Conservation (phyloP, 2,329 filamentous ascomycete species). For the Aplosporella prunicola region DNA sequence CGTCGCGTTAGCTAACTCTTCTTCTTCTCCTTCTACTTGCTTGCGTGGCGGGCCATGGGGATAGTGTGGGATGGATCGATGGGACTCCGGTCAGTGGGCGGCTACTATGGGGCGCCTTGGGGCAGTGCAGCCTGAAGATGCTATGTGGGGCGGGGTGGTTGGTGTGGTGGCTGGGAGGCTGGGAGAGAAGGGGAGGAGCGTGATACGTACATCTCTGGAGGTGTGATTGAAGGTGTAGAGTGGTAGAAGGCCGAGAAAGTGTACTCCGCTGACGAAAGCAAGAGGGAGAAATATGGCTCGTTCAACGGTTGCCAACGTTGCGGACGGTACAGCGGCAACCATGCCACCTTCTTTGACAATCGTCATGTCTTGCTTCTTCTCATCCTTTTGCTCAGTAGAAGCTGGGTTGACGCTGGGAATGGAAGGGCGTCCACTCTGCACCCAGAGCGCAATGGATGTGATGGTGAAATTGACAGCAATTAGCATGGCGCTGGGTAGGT, state of each 20-base stretch:
- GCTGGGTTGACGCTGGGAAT: constrained; percentile 18
- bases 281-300: constrained; percentile 65
- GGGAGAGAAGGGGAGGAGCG: constrained; percentile 50
- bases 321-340: constrained; percentile 29
- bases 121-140: no score
- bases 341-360: constrained; percentile 27
- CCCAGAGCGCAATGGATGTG: constrained; percentile 89
- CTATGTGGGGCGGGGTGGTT: background rate
- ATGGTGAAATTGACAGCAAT: constrained; percentile 92
- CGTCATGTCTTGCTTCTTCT: constrained; percentile 26
- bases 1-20: constrained; percentile 17
- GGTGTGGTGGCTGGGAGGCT: constrained; percentile 24
- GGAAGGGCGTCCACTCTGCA: constrained; percentile 58
- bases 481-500: constrained; percentile 94
- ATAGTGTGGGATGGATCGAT: no score
- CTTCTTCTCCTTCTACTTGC: constrained; percentile 36
- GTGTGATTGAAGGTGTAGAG: constrained; percentile 79
- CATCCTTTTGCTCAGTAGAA: constrained; percentile 22
- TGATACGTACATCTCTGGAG: constrained; percentile 49
- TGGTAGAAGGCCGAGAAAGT: constrained; percentile 70
- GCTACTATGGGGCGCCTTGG: constrained; percentile 45
- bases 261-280: constrained; percentile 59
- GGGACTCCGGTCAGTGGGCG: no score
- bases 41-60: no score
- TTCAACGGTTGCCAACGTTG: constrained; percentile 39